phyloP scores from a whole-genome alignment of 129 eudicot genomes.

The Helianthus annuus region DNA sequence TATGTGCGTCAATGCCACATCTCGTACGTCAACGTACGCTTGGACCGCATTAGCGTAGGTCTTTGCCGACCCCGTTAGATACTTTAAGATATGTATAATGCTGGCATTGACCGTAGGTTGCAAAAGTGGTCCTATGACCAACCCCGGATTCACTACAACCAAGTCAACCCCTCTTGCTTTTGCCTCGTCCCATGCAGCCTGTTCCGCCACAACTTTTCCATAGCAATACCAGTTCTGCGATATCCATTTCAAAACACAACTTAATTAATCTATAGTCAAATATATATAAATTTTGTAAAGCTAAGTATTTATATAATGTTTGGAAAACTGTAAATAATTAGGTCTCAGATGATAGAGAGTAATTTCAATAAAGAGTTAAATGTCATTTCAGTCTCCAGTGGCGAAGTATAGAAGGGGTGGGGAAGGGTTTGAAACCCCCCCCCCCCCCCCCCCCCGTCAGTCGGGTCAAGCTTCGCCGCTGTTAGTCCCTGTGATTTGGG shows the following conservation, averaged over 20 bases:
- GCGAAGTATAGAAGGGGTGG: too few species aligned
- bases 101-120: slow-evolving; percentile 89
- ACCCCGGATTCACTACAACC: slow-evolving; percentile 75
- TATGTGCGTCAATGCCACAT: slow-evolving; percentile 85
- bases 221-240: slow-evolving; percentile 95
- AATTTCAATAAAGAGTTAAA: too few species aligned
- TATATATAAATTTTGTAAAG: background rate
- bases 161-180: slow-evolving; percentile 79
- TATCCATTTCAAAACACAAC: background rate
- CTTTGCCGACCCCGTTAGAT: slow-evolving; percentile 81
- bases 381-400: too few species aligned
- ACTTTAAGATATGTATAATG: slow-evolving; percentile 78
- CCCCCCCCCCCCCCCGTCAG: too few species aligned
- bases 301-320: background rate
- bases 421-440: too few species aligned
- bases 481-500: too few species aligned
- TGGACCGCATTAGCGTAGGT: slow-evolving; percentile 85
- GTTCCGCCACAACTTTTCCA: slow-evolving; percentile 95
- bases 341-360: too few species aligned
- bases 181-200: slow-evolving; percentile 92
- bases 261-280: background rate
- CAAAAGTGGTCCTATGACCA: slow-evolving; percentile 82
- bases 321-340: background rate
- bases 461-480: too few species aligned
- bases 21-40: slow-evolving; percentile 88